Conservation (phyloP, 75 land plant genomes). For the Cupressus sempervirens region DNA sequence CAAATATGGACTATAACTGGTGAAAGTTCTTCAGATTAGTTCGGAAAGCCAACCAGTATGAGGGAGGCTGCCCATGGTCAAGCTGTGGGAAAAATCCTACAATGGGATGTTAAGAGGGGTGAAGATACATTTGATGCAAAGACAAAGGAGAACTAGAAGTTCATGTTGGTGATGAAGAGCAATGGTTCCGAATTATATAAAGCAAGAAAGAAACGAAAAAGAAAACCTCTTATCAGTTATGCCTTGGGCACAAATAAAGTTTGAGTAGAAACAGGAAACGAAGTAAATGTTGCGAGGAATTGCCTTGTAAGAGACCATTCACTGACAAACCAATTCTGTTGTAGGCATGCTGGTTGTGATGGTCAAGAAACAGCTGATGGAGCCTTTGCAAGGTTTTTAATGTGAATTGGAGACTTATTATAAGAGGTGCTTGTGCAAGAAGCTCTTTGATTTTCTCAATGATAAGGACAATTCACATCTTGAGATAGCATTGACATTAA, state of each 20-base stretch:
- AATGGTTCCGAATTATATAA: not conserved
- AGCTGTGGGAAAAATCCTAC: not conserved
- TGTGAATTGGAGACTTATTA: not conserved
- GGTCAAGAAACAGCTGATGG: not conserved
- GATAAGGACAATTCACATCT: not conserved
- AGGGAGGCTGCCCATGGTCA: not conserved
- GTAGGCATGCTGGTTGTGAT: not conserved
- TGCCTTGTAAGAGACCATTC: not conserved
- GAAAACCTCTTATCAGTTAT: not conserved
- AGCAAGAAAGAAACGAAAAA: not conserved
- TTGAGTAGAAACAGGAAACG: not conserved
- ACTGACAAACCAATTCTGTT: not conserved
- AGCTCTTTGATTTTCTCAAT: too few relatives aligned
- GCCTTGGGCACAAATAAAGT: not conserved
- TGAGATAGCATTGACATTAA: not conserved
- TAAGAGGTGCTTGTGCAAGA: not conserved
- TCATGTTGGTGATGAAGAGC: not conserved
- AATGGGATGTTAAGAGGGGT: not conserved
- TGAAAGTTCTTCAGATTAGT: not conserved
- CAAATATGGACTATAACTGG: not conserved
- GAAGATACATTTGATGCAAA: not conserved
- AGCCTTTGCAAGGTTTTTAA: not conserved
- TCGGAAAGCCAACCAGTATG: not conserved
- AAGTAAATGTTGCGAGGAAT: not conserved
- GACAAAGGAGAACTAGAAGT: not conserved